Evolutionary conservation across 768 basidiomycete genomes (phyloP).

Genomic region (Russula abietina): DNA sequence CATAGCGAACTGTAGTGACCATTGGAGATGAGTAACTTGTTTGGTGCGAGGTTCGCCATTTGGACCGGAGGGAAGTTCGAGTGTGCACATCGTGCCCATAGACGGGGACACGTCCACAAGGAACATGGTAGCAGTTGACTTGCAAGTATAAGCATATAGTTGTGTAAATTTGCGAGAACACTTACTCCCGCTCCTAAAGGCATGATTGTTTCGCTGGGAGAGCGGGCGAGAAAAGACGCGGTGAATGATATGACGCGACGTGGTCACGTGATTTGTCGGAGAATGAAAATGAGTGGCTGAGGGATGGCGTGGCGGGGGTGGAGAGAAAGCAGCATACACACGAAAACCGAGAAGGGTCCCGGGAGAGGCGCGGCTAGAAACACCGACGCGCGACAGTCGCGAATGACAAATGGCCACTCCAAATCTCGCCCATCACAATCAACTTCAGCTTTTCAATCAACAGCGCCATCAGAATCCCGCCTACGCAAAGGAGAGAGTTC

Average conservation of each 20-base stretch:
- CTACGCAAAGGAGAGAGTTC: constrained; percentile 27
- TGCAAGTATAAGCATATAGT: constrained; percentile 1
- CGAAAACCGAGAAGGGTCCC: constrained; percentile 20
- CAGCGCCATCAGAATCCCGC: constrained; percentile 21
- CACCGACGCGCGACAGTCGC: constrained; percentile 30
- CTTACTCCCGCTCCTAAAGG: constrained; percentile 74
- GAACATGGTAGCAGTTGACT: constrained; percentile 88
- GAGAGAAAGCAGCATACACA: background rate
- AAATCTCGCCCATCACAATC: constrained; percentile 27
- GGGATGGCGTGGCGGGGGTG: background rate
- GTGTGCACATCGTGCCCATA: constrained; percentile 62
- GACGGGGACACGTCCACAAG: constrained; percentile 82
- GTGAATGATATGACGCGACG: background rate
- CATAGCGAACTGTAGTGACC: constrained; percentile 80
- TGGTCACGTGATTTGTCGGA: constrained; percentile 7
- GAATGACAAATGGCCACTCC: constrained; percentile 29
- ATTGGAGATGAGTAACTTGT: constrained; percentile 73
- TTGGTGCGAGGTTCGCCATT: constrained; percentile 45
- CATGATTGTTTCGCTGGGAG: constrained; percentile 40
- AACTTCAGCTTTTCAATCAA: constrained; percentile 22
- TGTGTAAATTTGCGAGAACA: constrained; percentile 24
- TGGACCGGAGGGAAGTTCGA: constrained; percentile 50
- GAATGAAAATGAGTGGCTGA: constrained; percentile 16
- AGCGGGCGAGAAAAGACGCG: background rate
- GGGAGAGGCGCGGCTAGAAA: constrained; percentile 26